Evolutionary conservation across 1,139 yeast genomes (phyloP).

Genomic region (Saccharomyces hybrid): DNA sequence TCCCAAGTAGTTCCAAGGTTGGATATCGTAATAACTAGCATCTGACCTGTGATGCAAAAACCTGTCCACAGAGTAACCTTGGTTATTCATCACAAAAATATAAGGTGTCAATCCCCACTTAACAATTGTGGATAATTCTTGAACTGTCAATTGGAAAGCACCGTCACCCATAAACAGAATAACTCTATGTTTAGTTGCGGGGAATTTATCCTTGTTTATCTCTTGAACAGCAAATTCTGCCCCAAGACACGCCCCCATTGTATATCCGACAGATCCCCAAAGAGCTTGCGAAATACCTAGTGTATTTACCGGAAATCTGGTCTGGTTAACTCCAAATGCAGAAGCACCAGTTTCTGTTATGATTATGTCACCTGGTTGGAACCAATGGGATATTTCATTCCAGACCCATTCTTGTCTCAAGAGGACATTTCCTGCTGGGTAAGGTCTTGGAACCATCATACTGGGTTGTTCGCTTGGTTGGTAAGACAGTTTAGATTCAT

Average conservation of each 20-base stretch:
- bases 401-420: conserved; percentile 77
- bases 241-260: conserved; percentile 79
- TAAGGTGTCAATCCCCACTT: conserved; percentile 73
- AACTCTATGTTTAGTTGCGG: conserved; percentile 46
- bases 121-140: conserved; percentile 75
- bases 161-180: conserved; percentile 85
- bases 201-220: conserved; percentile 36
- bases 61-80: conserved; percentile 84
- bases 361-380: conserved; percentile 67
- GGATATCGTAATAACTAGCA: conserved; percentile 72
- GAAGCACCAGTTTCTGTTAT: conserved; percentile 87
- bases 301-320: conserved; percentile 63
- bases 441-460: conserved; percentile 32
- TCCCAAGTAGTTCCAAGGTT: conserved; percentile 70
- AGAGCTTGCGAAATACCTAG: conserved; percentile 77
- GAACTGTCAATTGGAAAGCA: conserved; percentile 78
- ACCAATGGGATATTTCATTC: conserved; percentile 69
- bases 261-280: conserved; percentile 86
- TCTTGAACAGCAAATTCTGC: conserved; percentile 78
- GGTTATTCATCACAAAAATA: conserved; percentile 72
- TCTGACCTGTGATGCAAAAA: conserved; percentile 61
- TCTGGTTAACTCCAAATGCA: conserved; percentile 74
- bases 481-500: conserved; percentile 34
- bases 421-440: conserved; percentile 31
- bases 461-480: conserved; percentile 14